Base-by-base conservation (phyloP, 345 rosid species). In the Euphorbia peplus region DNA sequence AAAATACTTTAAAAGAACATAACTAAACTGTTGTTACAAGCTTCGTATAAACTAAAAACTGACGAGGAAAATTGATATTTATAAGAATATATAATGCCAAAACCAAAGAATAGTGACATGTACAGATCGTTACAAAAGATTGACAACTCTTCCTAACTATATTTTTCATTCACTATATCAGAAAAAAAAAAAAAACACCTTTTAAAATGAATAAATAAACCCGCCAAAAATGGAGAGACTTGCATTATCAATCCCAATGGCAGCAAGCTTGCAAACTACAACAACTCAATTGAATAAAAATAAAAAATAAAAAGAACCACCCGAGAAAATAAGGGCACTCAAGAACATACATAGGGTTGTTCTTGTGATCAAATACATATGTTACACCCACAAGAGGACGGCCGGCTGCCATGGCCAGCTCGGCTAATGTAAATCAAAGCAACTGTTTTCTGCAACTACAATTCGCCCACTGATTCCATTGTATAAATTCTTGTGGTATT, bases 201-300 rank as follows among this genome's bases (percentile, higher is more conserved):
- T n/a, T n/a, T n/a, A n/a, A n/a, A n/a, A n/a, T n/a, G n/a, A n/a
- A 73, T 72, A 83, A 61, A 70, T 51, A 68, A 65, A 75, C 19
- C 18, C 64, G 70, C 60, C 70, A 72, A 58, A 69, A 79, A 4
- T 73, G 62, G 67, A 39, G 54, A 35, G 60, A 22, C 32, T 65
- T 48, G 68, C 55, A 12, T 60, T 71, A 28, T 60, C 72, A 71
- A 62, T 63, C 75, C 18, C 67, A 16, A 61, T 51, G 24, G 70
- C 78, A 48, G 29, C 22, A 66, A 71, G 21, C 54, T 50, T 7
- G 54, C 22, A 50, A 44, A 29, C 63, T 52, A 51, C 63, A 56
- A 30, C 68, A 56, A 30, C 68, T 62, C 76, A 64, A 64, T 37
- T 12, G 46, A 19, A 53, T 46, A 19, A 68, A 4, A 65, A 22